Evolutionary conservation across 225 moss, liverwort and hornwort species (phyloP).

Genomic region (Sphagnum tenellum): DNA sequence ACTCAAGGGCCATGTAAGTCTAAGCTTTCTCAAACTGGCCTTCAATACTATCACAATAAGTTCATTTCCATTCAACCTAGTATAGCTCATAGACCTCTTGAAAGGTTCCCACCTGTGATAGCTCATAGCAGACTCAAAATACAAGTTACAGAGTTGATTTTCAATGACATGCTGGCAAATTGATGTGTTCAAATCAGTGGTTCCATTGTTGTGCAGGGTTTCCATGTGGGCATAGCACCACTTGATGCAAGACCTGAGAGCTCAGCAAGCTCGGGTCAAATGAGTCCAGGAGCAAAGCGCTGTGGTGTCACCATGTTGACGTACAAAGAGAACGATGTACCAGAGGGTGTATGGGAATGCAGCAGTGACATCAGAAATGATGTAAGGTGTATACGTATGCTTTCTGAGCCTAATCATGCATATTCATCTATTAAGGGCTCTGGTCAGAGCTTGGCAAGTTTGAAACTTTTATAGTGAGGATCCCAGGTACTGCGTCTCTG

Average conservation of each 20-base stretch:
- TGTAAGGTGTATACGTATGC: slow-evolving; percentile 5
- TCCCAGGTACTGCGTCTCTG: neutral
- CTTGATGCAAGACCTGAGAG: slow-evolving; percentile 26
- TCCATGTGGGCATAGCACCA: slow-evolving; percentile 40
- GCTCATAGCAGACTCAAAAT: too few relatives aligned
- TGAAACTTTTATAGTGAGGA: neutral
- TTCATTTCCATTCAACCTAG: too few relatives aligned
- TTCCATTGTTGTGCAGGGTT: slow-evolving; percentile 28
- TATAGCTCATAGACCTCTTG: too few relatives aligned
- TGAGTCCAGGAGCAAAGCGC: slow-evolving; percentile 30
- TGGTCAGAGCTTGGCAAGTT: too few relatives aligned
- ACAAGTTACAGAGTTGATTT: neutral
- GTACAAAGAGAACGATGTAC: slow-evolving; percentile 26
- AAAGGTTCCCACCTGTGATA: too few relatives aligned
- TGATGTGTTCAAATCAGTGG: neutral
- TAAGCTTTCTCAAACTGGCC: neutral
- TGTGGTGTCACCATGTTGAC: slow-evolving; percentile 23
- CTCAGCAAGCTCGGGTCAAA: slow-evolving; percentile 9
- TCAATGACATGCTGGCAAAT: neutral
- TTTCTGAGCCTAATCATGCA: too few relatives aligned
- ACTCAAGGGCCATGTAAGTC: slow-evolving; percentile 28
- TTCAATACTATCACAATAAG: too few relatives aligned
- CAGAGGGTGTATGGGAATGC: slow-evolving; percentile 36
- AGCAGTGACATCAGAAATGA: slow-evolving; percentile 30
- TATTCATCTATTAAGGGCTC: too few relatives aligned